These are phyloP conservation scores for Plenodomus tracheiphilus DNA, from an alignment of 2,329 filamentous ascomycete species.

Conservation along the genomic window DNA sequence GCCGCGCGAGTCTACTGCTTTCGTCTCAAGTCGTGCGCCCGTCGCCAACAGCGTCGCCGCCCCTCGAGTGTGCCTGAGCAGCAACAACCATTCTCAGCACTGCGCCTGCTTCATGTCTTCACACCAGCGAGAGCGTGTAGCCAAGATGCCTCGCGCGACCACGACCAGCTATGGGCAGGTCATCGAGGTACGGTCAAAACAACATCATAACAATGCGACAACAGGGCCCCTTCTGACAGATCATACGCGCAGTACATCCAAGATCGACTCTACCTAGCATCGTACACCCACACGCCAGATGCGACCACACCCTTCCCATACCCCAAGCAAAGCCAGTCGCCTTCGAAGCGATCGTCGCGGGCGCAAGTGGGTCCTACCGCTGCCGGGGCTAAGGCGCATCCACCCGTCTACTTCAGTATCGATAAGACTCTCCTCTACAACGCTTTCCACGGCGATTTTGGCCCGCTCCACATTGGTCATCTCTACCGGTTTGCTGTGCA, in stretches of 20 bases:
- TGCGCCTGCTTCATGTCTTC: slow-evolving; percentile 28
- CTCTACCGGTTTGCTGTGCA: slow-evolving; percentile 94
- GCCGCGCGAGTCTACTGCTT: slow-evolving; percentile 20
- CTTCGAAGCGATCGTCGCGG: slow-evolving; percentile 74
- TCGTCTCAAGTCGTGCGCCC: slow-evolving; percentile 19
- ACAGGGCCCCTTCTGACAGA: slow-evolving; percentile 10
- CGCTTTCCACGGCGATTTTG: slow-evolving; percentile 97
- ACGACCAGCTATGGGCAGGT: slow-evolving; percentile 75
- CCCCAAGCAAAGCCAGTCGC: slow-evolving; percentile 66
- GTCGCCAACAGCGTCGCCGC: not conserved
- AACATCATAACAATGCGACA: slow-evolving; percentile 29
- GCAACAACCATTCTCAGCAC: slow-evolving; percentile 19
- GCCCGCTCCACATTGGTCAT: slow-evolving; percentile 94
- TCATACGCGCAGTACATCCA: slow-evolving; percentile 23
- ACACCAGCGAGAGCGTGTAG: slow-evolving; percentile 26
- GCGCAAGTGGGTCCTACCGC: slow-evolving; percentile 62
- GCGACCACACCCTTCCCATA: slow-evolving; percentile 86
- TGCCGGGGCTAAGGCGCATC: slow-evolving; percentile 55
- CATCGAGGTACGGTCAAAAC: slow-evolving; percentile 80
- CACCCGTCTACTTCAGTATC: slow-evolving; percentile 93
- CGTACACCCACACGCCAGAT: slow-evolving; percentile 81
- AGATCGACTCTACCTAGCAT: slow-evolving; percentile 95
- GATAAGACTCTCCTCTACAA: slow-evolving; percentile 95
- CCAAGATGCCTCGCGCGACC: slow-evolving; percentile 36
- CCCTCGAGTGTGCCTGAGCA: not conserved